phyloP scores from a whole-genome alignment of 2,329 filamentous ascomycete genomes.

The Colletotrichum truncatum region DNA sequence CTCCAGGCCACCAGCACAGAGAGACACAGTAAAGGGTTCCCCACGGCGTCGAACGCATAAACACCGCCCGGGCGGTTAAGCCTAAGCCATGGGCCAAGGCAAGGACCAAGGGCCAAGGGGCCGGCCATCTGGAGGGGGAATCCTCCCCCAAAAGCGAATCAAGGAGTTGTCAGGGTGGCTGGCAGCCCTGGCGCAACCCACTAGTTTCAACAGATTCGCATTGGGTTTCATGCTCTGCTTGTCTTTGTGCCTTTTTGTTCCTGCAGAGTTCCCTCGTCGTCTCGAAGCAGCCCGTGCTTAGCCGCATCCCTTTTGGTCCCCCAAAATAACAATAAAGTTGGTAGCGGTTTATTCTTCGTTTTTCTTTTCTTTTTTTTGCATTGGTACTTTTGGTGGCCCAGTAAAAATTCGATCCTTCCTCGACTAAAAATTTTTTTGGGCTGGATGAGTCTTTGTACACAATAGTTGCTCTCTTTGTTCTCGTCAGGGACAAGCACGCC shows the following conservation, averaged over 20 bases:
- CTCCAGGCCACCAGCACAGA: neutral
- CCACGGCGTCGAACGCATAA: constrained; percentile 10
- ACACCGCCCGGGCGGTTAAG: constrained; percentile 20
- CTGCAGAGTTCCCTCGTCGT: constrained; percentile 1
- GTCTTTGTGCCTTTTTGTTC: constrained; percentile 19
- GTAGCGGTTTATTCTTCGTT: too few relatives aligned
- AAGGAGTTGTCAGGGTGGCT: constrained; percentile 3
- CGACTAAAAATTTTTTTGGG: too few relatives aligned
- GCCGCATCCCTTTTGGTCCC: constrained; percentile 1
- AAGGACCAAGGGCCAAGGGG: neutral
- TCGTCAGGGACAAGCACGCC: constrained; percentile 1
- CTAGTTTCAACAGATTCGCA: constrained; percentile 27
- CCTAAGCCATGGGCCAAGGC: constrained; percentile 9
- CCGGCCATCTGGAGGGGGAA: too few relatives aligned
- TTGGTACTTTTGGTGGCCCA: neutral
- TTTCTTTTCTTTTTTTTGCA: neutral
- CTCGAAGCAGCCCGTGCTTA: constrained; percentile 20
- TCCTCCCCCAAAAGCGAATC: neutral
- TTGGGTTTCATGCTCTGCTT: constrained; percentile 24
- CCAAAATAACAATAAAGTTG: neutral
- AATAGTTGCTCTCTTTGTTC: constrained; percentile 12
- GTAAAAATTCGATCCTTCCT: too few relatives aligned
- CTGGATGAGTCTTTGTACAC: neutral
- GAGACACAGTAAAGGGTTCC: neutral
- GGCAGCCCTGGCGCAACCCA: constrained; percentile 14